Conservation (phyloP, 2,329 filamentous ascomycete species). For the Calonectria hongkongensis region DNA sequence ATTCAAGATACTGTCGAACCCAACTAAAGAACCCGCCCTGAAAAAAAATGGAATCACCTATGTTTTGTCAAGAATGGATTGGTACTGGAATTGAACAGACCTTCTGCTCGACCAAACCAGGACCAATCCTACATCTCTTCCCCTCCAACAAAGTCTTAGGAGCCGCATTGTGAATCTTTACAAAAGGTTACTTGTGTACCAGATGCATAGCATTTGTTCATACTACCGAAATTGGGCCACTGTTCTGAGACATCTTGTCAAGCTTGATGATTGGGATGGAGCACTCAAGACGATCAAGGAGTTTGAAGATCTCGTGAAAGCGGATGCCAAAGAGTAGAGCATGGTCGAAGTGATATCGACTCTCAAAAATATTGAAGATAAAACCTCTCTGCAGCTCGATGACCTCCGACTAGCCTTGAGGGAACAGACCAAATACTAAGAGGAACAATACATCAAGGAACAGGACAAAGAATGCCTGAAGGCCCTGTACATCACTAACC, state of each 20-base stretch:
- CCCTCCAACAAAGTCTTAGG: slow-evolving; percentile 55
- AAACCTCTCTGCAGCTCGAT: background rate
- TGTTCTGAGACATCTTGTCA: slow-evolving; percentile 56
- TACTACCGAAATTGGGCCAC: slow-evolving; percentile 58
- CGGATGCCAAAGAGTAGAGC: slow-evolving; percentile 41
- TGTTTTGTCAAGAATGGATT: slow-evolving; percentile 61
- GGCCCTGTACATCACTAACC: background rate
- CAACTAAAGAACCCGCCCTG: slow-evolving; percentile 45
- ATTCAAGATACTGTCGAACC: slow-evolving; percentile 57
- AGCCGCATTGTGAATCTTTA: slow-evolving; percentile 61
- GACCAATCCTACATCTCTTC: slow-evolving; percentile 37
- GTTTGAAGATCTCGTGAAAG: slow-evolving; percentile 49
- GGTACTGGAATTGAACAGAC: slow-evolving; percentile 59
- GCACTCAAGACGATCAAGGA: slow-evolving; percentile 53
- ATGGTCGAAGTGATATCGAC: slow-evolving; percentile 3
- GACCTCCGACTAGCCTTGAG: background rate
- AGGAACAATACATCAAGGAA: background rate
- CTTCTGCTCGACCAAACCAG: slow-evolving; percentile 53
- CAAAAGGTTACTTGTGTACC: slow-evolving; percentile 61
- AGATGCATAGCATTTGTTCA: slow-evolving; percentile 63
- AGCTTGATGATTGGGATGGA: slow-evolving; percentile 60
- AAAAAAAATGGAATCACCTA: slow-evolving; percentile 60
- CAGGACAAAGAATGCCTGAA: background rate
- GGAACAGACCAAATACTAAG: background rate
- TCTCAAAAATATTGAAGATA: background rate